These are phyloP conservation scores for Prunus kanzakura DNA, from an alignment of 306 rosid species.

Conservation along the genomic window DNA sequence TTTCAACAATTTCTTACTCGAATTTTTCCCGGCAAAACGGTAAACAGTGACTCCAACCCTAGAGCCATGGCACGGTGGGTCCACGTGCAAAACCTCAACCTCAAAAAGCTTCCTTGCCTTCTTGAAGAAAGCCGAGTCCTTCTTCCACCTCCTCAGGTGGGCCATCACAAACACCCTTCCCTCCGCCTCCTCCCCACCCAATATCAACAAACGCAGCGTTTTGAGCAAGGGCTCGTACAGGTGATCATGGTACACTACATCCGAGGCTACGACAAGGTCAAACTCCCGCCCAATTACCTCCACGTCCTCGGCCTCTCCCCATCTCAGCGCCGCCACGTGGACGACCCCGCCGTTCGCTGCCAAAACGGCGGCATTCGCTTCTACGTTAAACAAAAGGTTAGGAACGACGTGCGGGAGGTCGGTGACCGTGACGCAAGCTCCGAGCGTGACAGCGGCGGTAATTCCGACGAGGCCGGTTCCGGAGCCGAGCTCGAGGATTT, in stretches of 20 bases:
- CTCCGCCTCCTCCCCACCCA: constrained; percentile 16
- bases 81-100: constrained; percentile 54
- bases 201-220: constrained; percentile 52
- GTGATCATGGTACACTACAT: constrained; percentile 86
- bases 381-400: constrained; percentile 69
- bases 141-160: constrained; percentile 85
- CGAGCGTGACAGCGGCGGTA: constrained; percentile 69
- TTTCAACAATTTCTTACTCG: constrained; percentile 1
- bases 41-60: constrained; percentile 70
- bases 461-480: constrained; percentile 94
- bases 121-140: constrained; percentile 76
- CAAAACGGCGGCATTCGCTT: constrained; percentile 49
- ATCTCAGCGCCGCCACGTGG: constrained; percentile 52
- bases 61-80: constrained; percentile 51
- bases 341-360: constrained; percentile 50
- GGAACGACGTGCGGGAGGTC: constrained; percentile 82
- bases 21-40: constrained; percentile 46
- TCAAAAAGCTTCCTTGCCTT: constrained; percentile 65
- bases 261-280: constrained; percentile 73
- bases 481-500: constrained; percentile 82
- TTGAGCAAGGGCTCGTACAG: constrained; percentile 72
- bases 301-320: constrained; percentile 73
- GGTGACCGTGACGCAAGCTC: constrained; percentile 64
- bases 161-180: constrained; percentile 71
- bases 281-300: constrained; percentile 51